Conservation (phyloP, 441 rosid species). For the Populus hybrid region DNA sequence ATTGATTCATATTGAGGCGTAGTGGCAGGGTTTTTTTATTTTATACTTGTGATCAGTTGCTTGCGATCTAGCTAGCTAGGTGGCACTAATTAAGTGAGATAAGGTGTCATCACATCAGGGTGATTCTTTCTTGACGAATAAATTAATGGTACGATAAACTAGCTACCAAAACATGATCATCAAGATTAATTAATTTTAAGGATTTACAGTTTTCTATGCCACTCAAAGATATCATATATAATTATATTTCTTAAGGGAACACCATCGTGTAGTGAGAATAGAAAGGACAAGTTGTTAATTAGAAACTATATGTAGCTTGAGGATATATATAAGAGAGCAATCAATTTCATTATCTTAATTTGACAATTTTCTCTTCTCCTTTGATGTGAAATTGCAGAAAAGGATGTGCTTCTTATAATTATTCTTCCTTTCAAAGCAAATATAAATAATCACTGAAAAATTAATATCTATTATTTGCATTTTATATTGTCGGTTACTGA, state of each 20-base stretch:
- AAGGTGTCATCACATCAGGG: background rate
- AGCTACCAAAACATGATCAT: background rate
- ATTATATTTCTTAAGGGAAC: background rate
- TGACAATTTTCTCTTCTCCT: background rate
- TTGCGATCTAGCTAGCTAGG: background rate
- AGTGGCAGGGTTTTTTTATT: background rate
- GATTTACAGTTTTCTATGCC: background rate
- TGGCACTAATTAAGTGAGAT: slow-evolving; percentile 3
- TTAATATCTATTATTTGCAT: too few relatives aligned
- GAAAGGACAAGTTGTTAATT: background rate
- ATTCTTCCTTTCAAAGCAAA: too few relatives aligned
- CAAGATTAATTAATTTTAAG: background rate
- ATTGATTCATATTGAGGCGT: background rate
- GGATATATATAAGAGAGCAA: background rate
- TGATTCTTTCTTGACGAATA: background rate
- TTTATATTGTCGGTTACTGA: too few relatives aligned
- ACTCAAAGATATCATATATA: too few relatives aligned
- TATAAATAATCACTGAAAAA: too few relatives aligned
- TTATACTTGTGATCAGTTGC: too few relatives aligned
- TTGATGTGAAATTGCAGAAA: background rate
- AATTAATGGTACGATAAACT: background rate
- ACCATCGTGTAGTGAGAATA: background rate
- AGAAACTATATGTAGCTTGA: background rate
- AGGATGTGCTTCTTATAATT: background rate
- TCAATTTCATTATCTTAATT: background rate